Evolutionary conservation across 2,329 filamentous ascomycete species (phyloP), one percentile per base, ranked within the genome.

Genomic region (Esteya vermicola): DNA sequence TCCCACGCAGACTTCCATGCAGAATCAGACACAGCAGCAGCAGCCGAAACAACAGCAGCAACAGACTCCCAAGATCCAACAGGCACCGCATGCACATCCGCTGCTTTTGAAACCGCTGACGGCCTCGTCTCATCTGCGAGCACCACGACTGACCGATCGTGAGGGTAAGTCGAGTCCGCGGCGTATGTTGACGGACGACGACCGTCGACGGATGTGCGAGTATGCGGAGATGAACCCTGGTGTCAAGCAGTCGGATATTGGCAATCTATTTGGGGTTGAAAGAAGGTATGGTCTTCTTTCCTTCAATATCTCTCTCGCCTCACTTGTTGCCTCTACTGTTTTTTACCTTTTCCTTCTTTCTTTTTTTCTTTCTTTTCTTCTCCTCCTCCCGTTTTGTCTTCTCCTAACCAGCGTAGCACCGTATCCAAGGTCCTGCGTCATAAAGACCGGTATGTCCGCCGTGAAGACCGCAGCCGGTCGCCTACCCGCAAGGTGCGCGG

Each of bases 351-450:
- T 40, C 21, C 38, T 31, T 26, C 18, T 25, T n/a, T 27, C 22
- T n/a, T 12, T n/a, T 32, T 37, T 21, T 25, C n/a, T 26, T 27
- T 36, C 20, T 27, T 12, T 19, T 19, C n/a, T n/a, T n/a, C n/a
- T n/a, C n/a, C n/a, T n/a, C n/a, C n/a, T n/a, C n/a, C n/a, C n/a
- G n/a, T n/a, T n/a, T n/a, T n/a, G n/a, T n/a, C n/a, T n/a, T n/a
- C n/a, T n/a, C n/a, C n/a, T n/a, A n/a, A n/a, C n/a, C n/a, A n/a
- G n/a, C n/a, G n/a, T 19, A 98, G 91, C 64, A 98, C 91, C 36
- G 91, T 98, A n/a, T 98, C 91, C 40, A 98, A 98, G 57, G 91
- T 96, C 41, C 62, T 98, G 48, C 79, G 89, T 40, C 81, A 94
- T 54, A 93, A 89, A 63, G 91, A 98, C 47, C 91, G 93, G 57